Evolutionary conservation across 176 grass and related monocot genomes (phyloP), one percentile per base, ranked within the genome.

Genomic region (Musa troglodytarum): DNA sequence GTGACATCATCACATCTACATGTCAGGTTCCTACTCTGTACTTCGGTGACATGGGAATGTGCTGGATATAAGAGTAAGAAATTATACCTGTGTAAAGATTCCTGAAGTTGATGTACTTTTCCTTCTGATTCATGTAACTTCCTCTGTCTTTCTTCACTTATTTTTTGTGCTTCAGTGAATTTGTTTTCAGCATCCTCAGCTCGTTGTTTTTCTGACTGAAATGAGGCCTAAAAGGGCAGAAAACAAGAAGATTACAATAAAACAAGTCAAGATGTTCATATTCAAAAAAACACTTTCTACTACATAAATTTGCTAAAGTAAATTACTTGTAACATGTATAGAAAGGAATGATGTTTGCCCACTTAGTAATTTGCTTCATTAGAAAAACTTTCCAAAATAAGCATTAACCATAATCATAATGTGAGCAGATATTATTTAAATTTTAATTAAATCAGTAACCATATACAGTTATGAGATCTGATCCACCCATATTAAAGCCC

Each of bases 71-170:
- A 63, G 57, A 76, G 49, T 54, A 69, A 29, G 68, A 83, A 77
- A 64, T 51, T 79, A 81, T 77, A 99, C 95, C 95, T 91, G 72
- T 86, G 84, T 20, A 94, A 62, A 79, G 85, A 91, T 57, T 99
- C 90, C 82, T 99, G 88, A 84, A 94, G 83, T 80, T 91, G 86
- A 53, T 86, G 82, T 70, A 94, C 69, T 87, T 92, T 94, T 83
- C 85, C 83, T 81, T 92, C 95, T 52, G 80, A 63, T 71, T 99
- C 95, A 77, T 91, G 86, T 53, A 92, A n/a, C 68, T 94, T 99
- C 78, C 83, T 86, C 85, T 84, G 84, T 63, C 79, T 87, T 78
- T 99, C 95, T 80, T 89, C 90, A 53, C 75, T 83, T 82, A 76
- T 72, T 84, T 81, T 72, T 85, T 85, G 66, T 83, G 83, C 82